These are phyloP conservation scores for Pyrenophora seminiperda DNA, from an alignment of 2,329 filamentous ascomycete species.

Conservation along the genomic window DNA sequence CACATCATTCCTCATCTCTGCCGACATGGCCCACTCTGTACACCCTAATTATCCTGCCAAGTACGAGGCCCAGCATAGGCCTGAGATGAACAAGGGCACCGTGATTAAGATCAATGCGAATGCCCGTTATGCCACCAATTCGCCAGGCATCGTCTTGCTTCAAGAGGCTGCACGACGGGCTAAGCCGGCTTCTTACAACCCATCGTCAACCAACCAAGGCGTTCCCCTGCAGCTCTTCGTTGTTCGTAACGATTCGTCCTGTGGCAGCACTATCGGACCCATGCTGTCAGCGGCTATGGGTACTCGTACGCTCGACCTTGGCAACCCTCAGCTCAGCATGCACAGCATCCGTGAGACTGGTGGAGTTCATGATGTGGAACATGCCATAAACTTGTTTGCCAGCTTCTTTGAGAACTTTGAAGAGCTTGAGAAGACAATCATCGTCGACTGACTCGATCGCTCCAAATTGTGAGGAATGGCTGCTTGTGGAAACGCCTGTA, in stretches of 20 bases:
- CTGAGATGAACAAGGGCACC: conserved; percentile 93
- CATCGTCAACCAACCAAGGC: conserved; percentile 58
- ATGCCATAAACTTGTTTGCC: conserved; percentile 83
- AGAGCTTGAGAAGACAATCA: conserved; percentile 78
- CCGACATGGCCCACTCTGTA: conserved; percentile 96
- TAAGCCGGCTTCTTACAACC: conserved; percentile 55
- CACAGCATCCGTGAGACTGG: conserved; percentile 95
- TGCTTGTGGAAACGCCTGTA: background rate
- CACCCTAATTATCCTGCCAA: conserved; percentile 94
- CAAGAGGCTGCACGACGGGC: conserved; percentile 77
- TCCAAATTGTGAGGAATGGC: conserved; percentile 27
- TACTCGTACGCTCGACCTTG: conserved; percentile 85
- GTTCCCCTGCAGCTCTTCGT: conserved; percentile 96
- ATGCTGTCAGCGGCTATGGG: conserved; percentile 89
- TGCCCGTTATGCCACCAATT: conserved; percentile 94
- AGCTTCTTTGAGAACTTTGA: conserved; percentile 86
- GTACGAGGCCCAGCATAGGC: conserved; percentile 88
- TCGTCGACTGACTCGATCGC: conserved; percentile 69
- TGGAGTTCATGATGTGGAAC: conserved; percentile 83
- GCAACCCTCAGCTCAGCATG: conserved; percentile 95
- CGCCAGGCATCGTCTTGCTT: conserved; percentile 88
- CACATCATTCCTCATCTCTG: conserved; percentile 90
- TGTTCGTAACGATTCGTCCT: conserved; percentile 91
- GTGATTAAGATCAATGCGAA: conserved; percentile 99
- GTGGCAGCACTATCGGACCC: conserved; percentile 96